Conservation (phyloP, 1,284 basidiomycete species). For the Inonotus hispidus region DNA sequence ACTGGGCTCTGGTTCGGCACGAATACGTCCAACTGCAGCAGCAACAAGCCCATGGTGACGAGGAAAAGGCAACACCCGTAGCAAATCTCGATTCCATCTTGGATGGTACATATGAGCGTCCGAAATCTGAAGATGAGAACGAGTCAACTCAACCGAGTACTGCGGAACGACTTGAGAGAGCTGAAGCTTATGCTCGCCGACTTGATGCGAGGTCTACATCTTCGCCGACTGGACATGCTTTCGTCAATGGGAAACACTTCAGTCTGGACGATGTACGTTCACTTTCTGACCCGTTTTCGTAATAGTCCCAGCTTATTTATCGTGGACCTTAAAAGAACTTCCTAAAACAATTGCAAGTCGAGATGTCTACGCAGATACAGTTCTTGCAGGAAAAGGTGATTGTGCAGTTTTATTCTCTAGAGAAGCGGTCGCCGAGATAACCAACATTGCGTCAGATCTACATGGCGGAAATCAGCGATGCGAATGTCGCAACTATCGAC, state of each 20-base stretch:
- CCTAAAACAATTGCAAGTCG: constrained; percentile 57
- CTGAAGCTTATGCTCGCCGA: constrained; percentile 46
- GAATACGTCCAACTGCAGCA: constrained; percentile 37
- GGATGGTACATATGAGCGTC: constrained; percentile 25
- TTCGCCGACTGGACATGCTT: constrained; percentile 54
- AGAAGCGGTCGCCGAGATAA: not conserved
- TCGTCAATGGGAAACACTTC: constrained; percentile 86
- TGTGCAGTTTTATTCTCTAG: constrained; percentile 16
- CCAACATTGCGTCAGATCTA: constrained; percentile 47
- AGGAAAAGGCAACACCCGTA: constrained; percentile 15
- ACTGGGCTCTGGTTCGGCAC: constrained; percentile 41
- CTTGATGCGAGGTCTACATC: constrained; percentile 39
- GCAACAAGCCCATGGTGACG: constrained; percentile 26
- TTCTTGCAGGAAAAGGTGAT: constrained; percentile 69
- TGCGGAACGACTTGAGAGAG: constrained; percentile 33
- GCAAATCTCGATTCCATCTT: constrained; percentile 39
- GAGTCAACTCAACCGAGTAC: not conserved
- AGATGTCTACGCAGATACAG: constrained; percentile 55
- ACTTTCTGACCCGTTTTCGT: not conserved
- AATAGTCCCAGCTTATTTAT: not conserved
- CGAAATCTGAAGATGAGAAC: not conserved
- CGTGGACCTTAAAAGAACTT: constrained; percentile 47
- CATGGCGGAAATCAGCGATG: constrained; percentile 53
- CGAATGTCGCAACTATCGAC: constrained; percentile 45
- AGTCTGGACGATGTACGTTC: constrained; percentile 63